A percentile compares a stretch with the other conserved stretches of the same genome.
These are phyloP conservation scores for Canavalia ensiformis DNA, from an alignment of 306 rosid species.

Conservation along the genomic window DNA sequence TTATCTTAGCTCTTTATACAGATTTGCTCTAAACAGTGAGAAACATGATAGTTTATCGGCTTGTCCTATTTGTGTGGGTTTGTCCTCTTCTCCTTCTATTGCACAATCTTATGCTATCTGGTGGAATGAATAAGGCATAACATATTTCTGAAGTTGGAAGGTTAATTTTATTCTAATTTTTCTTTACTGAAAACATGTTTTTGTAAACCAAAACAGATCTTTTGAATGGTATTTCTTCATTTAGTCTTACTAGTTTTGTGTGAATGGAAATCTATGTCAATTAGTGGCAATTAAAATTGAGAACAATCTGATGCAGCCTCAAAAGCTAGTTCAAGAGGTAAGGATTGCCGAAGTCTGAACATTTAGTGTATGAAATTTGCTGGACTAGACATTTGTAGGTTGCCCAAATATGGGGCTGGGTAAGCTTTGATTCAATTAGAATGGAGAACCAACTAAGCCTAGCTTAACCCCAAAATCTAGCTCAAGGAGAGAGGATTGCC, in stretches of 20 bases:
- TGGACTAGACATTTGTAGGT: neutral
- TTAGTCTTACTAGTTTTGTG: neutral
- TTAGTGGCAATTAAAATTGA: slow-evolving; percentile 5
- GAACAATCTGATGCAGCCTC: neutral
- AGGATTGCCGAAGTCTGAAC: neutral
- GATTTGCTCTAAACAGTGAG: neutral
- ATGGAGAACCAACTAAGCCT: neutral
- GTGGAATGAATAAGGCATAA: neutral
- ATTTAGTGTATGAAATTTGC: neutral
- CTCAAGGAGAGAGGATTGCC: neutral
- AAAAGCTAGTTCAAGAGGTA: neutral
- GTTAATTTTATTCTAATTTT: neutral
- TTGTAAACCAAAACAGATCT: neutral
- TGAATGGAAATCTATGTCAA: slow-evolving; percentile 18
- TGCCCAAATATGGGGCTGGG: neutral
- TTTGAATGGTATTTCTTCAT: neutral
- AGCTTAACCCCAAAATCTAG: neutral
- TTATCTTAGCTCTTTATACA: too few species aligned
- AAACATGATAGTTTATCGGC: neutral
- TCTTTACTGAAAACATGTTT: neutral
- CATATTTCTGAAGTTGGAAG: neutral
- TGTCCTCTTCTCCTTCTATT: neutral
- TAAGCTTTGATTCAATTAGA: neutral
- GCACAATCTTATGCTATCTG: neutral
- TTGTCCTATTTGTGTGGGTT: neutral